Evolutionary conservation across 176 grass and related monocot genomes (phyloP).

Genomic region (Aegilops umbellulata): DNA sequence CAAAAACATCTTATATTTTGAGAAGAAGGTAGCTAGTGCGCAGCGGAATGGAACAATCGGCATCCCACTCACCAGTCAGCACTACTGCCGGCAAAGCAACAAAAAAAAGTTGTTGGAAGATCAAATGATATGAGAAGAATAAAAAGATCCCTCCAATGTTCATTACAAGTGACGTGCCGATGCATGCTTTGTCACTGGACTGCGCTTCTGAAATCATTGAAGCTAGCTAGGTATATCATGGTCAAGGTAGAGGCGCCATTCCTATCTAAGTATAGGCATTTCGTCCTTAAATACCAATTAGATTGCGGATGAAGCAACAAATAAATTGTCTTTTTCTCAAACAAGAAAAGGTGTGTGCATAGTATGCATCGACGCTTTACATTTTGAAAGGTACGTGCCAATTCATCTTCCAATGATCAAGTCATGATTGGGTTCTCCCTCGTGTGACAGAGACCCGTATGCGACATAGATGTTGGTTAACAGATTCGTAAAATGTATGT

Average conservation of each 20-base stretch:
- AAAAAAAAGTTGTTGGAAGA: background rate
- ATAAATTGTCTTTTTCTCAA: too few species aligned
- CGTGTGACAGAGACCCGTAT: too few species aligned
- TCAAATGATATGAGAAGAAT: background rate
- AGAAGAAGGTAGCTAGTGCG: too few species aligned
- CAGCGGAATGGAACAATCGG: background rate
- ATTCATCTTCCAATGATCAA: too few species aligned
- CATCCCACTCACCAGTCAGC: constrained; percentile 16
- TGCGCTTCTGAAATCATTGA: background rate
- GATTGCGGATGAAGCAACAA: background rate
- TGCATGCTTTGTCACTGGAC: background rate
- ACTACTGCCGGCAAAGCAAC: background rate
- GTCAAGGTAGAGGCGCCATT: background rate
- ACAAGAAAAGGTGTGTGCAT: too few species aligned
- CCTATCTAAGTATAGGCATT: constrained; percentile 12
- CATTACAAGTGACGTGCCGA: background rate
- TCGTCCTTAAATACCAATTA: background rate
- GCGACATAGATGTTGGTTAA: too few species aligned
- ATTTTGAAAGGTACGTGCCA: too few species aligned
- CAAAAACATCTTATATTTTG: too few species aligned
- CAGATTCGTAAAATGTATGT: too few species aligned
- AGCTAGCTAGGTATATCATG: too few species aligned
- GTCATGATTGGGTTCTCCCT: too few species aligned
- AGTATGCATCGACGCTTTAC: too few species aligned
- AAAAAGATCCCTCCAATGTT: background rate